These are phyloP conservation scores for Myriosclerotinia scirpicola DNA, from an alignment of 2,329 filamentous ascomycete genomes.

Conservation along the genomic window DNA sequence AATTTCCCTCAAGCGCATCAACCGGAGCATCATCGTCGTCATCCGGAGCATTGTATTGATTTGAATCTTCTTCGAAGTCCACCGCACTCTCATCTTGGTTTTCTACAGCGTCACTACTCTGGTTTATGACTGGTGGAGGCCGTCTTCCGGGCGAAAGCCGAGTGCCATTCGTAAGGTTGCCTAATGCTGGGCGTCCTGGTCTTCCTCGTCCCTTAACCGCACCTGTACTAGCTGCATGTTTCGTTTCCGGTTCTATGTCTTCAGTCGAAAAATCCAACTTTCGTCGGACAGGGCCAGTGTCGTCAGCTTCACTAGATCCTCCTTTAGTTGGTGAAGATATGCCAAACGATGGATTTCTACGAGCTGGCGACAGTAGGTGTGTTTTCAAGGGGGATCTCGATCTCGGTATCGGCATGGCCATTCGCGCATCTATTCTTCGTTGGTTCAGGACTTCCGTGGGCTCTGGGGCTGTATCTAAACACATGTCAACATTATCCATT, in stretches of 20 bases:
- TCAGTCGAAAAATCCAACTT: constrained; percentile 40
- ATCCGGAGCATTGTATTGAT: constrained; percentile 31
- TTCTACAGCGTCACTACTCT: constrained; percentile 41
- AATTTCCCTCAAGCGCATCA: constrained; percentile 35
- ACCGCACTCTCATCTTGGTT: constrained; percentile 53
- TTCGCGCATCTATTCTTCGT: constrained; percentile 36
- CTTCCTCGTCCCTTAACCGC: constrained; percentile 16
- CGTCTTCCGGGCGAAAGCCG: constrained; percentile 26
- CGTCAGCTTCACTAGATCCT: constrained; percentile 32
- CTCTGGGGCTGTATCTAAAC: constrained; percentile 51
- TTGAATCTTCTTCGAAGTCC: constrained; percentile 42
- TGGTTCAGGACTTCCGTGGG: constrained; percentile 47
- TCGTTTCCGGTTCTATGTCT: constrained; percentile 27
- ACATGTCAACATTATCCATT: constrained; percentile 25
- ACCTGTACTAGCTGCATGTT: constrained; percentile 16
- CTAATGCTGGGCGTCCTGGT: constrained; percentile 21
- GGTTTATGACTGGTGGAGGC: constrained; percentile 25
- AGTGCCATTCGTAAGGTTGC: constrained; percentile 32
- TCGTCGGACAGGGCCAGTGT: constrained; percentile 35
- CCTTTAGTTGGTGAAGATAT: constrained; percentile 39
- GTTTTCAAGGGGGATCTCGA: constrained; percentile 43
- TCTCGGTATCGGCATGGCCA: constrained; percentile 38
- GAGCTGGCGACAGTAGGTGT: constrained; percentile 40
- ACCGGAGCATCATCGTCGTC: constrained; percentile 38
- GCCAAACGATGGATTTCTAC: constrained; percentile 39